Evolutionary conservation across 1,284 basidiomycete genomes (phyloP), one percentile per base, ranked within the genome.

Genomic region (Rhodotorula mucilaginosa): DNA sequence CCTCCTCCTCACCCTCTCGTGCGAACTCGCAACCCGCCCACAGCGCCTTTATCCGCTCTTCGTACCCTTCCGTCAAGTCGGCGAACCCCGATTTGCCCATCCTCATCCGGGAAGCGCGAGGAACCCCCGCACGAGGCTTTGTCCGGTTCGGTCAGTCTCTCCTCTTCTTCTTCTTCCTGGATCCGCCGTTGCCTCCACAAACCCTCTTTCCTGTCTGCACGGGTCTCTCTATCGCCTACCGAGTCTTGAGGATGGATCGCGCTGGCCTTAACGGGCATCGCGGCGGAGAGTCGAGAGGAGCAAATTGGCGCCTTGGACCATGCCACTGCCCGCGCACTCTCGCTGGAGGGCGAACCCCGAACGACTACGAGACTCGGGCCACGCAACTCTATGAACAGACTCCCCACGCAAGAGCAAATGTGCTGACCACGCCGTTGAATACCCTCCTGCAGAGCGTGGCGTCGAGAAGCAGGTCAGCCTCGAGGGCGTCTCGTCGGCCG

Each of bases 81-180:
- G 85, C 91, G 80, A 94, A 97, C 81, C 94, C 93, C 58, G 89
- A 95, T 81, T 83, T 97, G 47, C 94, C 93, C 52, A 86, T 97
- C 56, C 82, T 97, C 77, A 92, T 97, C 79, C 86, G 93, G 75
- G 92, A 97, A 84, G 93, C 93, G n/a, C 85, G 84, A 74, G 92
- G 90, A 47, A 92, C 92, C 15, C 91, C 91, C 61, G 91, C 93
- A 65, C 85, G 92, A 79, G 89, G 88, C 58, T 96, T 95, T 84
- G 93, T 91, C 59, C 86, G 93, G 79, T 95, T 93, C 80, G 93
- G 93, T 96, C 83, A 81, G 92, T 68, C 61, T 29, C 39, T 34
- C 19, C 26, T 29, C 21, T 3, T n/a, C 29, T 34, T 34, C 48
- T 54, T 18, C 5, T 13, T 44, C 5, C 26, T 46, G 8, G n/a